Percentiles rank a stretch among this genome's conserved stretches.
These are phyloP conservation scores for Trametopsis cervina DNA, from an alignment of 768 basidiomycete species.

Conservation along the genomic window DNA sequence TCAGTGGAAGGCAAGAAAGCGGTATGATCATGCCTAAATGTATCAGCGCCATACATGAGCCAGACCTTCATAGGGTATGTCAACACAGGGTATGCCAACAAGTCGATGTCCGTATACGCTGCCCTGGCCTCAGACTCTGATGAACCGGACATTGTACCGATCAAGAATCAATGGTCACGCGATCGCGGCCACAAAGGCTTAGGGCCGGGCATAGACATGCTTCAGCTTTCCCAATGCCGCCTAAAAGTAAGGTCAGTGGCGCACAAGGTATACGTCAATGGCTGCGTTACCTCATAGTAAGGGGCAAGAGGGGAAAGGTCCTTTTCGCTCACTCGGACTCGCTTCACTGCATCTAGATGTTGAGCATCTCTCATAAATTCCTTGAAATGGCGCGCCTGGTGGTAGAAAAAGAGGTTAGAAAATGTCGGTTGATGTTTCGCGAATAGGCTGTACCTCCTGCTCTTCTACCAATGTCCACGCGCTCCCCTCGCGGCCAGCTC, in stretches of 20 bases:
- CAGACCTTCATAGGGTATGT: too few relatives aligned
- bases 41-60: too few relatives aligned
- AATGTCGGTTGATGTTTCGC: not conserved
- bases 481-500: slow-evolving; percentile 81
- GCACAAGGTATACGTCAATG: too few relatives aligned
- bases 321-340: slow-evolving; percentile 53
- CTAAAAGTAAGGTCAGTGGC: slow-evolving; percentile 13
- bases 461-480: slow-evolving; percentile 97
- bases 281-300: slow-evolving; percentile 57
- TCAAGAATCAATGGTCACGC: too few relatives aligned
- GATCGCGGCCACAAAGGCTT: too few relatives aligned
- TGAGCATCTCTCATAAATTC: slow-evolving; percentile 65
- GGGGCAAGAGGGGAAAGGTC: slow-evolving; percentile 49
- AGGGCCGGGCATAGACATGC: slow-evolving; percentile 12
- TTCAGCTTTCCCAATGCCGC: slow-evolving; percentile 23
- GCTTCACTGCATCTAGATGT: slow-evolving; percentile 64
- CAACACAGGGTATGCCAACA: too few relatives aligned
- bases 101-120: too few relatives aligned
- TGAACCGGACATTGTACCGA: too few relatives aligned
- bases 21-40: too few relatives aligned
- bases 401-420: not conserved
- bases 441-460: slow-evolving; percentile 80
- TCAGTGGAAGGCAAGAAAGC: too few relatives aligned
- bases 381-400: slow-evolving; percentile 84
- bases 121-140: too few relatives aligned